These are phyloP conservation scores for Colletotrichum sp. DNA, from an alignment of 2,329 filamentous ascomycete genomes.

Conservation along the genomic window DNA sequence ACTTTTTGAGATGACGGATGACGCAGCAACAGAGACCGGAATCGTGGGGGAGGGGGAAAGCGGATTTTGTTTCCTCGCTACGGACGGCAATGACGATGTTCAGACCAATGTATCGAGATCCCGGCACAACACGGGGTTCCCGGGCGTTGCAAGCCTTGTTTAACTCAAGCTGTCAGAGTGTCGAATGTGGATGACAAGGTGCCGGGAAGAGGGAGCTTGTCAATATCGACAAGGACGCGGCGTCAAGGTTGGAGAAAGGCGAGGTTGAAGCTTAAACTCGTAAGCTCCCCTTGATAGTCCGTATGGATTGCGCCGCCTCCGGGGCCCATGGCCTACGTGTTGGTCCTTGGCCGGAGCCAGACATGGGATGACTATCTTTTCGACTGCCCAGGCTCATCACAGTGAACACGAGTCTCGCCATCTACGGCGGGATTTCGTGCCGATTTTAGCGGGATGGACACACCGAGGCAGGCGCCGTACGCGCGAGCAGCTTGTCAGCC, in stretches of 20 bases:
- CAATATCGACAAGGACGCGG: not conserved
- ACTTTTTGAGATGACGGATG: not conserved
- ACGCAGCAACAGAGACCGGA: not conserved
- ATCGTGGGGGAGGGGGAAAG: not conserved
- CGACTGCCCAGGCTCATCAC: not conserved
- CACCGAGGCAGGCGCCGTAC: not conserved
- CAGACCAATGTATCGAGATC: not conserved
- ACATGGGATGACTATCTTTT: not conserved
- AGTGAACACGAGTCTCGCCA: not conserved
- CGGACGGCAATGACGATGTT: not conserved
- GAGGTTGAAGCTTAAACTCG: conserved; percentile 8
- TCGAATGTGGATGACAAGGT: not conserved
- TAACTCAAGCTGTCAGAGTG: not conserved
- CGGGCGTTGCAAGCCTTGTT: not conserved
- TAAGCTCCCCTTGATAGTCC: not conserved
- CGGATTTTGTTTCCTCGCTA: not conserved
- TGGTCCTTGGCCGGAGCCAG: not conserved
- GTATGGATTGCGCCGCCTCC: not conserved
- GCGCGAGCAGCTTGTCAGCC: not conserved
- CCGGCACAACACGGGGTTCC: not conserved
- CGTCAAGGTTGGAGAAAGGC: not conserved
- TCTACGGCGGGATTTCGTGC: not conserved
- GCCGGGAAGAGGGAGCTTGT: not conserved
- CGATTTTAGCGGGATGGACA: not conserved
- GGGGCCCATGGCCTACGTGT: not conserved